Base-by-base conservation (phyloP, 1,284 basidiomycete species). In the Ceratobasidium sp. region DNA sequence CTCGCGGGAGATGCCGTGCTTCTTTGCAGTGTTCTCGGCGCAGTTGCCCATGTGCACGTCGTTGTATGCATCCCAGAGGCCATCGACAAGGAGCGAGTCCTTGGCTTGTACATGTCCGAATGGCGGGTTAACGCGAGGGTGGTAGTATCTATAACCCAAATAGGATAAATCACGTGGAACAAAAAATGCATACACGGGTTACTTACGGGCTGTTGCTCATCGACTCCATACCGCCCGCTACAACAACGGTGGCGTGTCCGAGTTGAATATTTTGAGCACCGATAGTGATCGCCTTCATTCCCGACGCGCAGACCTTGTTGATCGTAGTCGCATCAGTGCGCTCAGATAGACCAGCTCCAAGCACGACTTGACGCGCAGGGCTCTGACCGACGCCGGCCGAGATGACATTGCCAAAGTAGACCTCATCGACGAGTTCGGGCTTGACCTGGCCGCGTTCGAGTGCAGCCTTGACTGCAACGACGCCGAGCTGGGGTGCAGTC, bases 291-390 rank as follows among this genome's bases (percentile, higher is more conserved):
- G 94, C 85, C 82, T 99, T 98, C 84, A 99, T 85, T 68, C 96
- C 97, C 72, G 91, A 94, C 3, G 96, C 96, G 79, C 96, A 99
- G 76, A 99, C 93, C 80, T 98, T 97, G 87, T 99, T 99, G 83
- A 99, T 91, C 64, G 97, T 99, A 43, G 97, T 99, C 20, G 96
- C 96, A 82, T 99, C 97, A 40, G 95, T 95, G 71, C 85, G 85
- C 25, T 89, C 80, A 73, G 87, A 89, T 79, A 97, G 83, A 73
- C 96, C 96, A 32, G 95, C 86, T 71, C 82, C 85, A 74, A 98
- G 89, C 13, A 92, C 94, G 71, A 97, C 96, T 80, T 99, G 96
- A 72, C 96, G 89, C 62, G 96, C 94, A 31, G 96, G 94, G 42
- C 92, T 94, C 79, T 98, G 95, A 57, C 95, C 95, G 56, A 94